These are phyloP conservation scores for Xylaria palmicola DNA, from an alignment of 495 filamentous ascomycete species.

Conservation along the genomic window DNA sequence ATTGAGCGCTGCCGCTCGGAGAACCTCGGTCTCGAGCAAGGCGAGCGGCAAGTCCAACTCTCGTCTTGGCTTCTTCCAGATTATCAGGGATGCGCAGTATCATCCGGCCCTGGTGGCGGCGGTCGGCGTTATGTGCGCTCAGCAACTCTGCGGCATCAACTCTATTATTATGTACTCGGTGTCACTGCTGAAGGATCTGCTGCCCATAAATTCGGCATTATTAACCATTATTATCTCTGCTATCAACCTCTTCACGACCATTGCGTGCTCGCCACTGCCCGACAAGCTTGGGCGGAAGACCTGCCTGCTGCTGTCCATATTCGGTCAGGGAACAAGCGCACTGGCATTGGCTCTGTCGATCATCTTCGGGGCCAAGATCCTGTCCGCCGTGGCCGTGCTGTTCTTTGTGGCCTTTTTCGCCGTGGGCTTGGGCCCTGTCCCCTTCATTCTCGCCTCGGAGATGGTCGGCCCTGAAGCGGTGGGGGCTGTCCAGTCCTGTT, in stretches of 20 bases:
- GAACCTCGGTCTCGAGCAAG: conserved; percentile 43
- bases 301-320: conserved; percentile 75
- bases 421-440: conserved; percentile 87
- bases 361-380: conserved; percentile 59
- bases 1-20: conserved; percentile 19
- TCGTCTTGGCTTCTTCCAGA: conserved; percentile 65
- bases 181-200: conserved; percentile 71
- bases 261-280: conserved; percentile 74
- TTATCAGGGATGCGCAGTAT: conserved; percentile 62
- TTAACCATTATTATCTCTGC: conserved; percentile 82
- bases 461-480: conserved; percentile 86
- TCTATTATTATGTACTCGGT: conserved; percentile 98
- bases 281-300: conserved; percentile 84
- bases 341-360: conserved; percentile 76
- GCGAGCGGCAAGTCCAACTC: conserved; percentile 35
- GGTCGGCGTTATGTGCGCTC: conserved; percentile 85
- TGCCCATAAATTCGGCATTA: conserved; percentile 73
- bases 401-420: conserved; percentile 87
- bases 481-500: conserved; percentile 82
- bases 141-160: conserved; percentile 93
- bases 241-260: conserved; percentile 81
- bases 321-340: conserved; percentile 77
- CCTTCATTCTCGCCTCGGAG: conserved; percentile 89
- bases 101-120: conserved; percentile 81
- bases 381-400: conserved; percentile 78